Evolutionary conservation across 2,329 filamentous ascomycete species (phyloP), one percentile per base, ranked within the genome.

Genomic region (Fusarium pininemorale): DNA sequence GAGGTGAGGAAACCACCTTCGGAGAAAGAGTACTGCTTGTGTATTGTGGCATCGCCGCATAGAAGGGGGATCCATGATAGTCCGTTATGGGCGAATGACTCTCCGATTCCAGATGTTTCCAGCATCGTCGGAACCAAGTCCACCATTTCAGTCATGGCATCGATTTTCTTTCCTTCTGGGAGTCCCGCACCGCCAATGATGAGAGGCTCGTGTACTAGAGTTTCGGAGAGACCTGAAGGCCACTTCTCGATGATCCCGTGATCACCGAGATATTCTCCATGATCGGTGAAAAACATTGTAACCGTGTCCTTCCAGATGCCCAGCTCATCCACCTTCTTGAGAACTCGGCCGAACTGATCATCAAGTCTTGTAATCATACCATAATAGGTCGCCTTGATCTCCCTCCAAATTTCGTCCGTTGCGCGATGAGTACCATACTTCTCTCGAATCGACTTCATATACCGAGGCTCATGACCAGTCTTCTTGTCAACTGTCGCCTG

Each of bases 231-330:
- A 6, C 82, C 85, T 0, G 83, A 85, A 0, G 84, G 85, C 84
- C 85, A 87, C 64, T 87, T 87, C 74, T 87, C 85, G 28, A 87
- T 84, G 18, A 87, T 75, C 0, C 85, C 85, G 59, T 86, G 80
- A 58, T 87, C 85, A 18, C 85, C 85, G 0, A 87, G 81, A 57
- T 84, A 87, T 59, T 87, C 84, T 7, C 85, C 85, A 64, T 85
- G 85, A 50, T 85, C 83, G 0, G 83, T 85, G 61, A 84, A 85
- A 70, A 85, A 85, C 78, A 85, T 80, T 2, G 83, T 85, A 0
- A 86, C 79, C 0, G 84, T 85, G 13, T 80, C 75, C 8, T 83
- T 76, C 81, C 82, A 85, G 1, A 83, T 70, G 1, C 74, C 79
- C 3, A 80, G 70, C 1, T 80, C 77, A 15, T 84, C 80, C 6